phyloP scores from a whole-genome alignment of 192 early-diverging fungal genomes.

The Coemansia sp. region DNA sequence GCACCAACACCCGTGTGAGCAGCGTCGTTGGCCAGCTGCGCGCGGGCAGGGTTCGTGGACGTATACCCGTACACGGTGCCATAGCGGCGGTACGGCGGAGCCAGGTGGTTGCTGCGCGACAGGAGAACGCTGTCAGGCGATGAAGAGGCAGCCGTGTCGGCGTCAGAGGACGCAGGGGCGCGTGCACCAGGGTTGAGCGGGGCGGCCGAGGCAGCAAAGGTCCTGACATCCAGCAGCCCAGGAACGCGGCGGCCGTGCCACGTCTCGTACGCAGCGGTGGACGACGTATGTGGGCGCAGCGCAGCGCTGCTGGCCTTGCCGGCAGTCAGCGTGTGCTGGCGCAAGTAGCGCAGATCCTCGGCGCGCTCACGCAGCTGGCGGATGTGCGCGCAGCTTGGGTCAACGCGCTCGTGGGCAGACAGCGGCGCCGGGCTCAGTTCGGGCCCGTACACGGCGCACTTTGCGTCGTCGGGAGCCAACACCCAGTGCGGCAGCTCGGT shows the following conservation, averaged over 20 bases:
- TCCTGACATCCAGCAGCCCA: slow-evolving; percentile 20
- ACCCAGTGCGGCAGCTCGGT: slow-evolving; percentile 41
- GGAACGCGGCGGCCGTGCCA: slow-evolving; percentile 47
- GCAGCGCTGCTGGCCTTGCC: slow-evolving; percentile 1
- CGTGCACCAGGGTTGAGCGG: neutral
- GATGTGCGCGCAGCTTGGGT: slow-evolving; percentile 37
- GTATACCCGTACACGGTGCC: slow-evolving; percentile 47
- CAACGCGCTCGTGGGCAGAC: slow-evolving; percentile 3
- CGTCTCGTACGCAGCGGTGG: slow-evolving; percentile 22
- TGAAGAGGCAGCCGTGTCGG: neutral
- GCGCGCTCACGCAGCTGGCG: slow-evolving; percentile 37
- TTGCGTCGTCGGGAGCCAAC: slow-evolving; percentile 25
- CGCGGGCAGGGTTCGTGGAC: slow-evolving; percentile 5
- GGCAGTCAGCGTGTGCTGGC: slow-evolving; percentile 26
- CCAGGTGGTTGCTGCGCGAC: slow-evolving; percentile 18
- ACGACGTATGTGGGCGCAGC: neutral
- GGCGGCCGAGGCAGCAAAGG: neutral
- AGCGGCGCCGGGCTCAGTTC: slow-evolving; percentile 6
- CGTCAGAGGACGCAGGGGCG: neutral
- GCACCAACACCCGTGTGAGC: neutral
- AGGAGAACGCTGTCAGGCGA: neutral
- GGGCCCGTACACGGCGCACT: slow-evolving; percentile 31
- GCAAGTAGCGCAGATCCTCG: slow-evolving; percentile 30
- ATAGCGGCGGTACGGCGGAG: slow-evolving; percentile 37
- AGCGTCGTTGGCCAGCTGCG: neutral